These are phyloP conservation scores for Neoboletus magnificus DNA, from an alignment of 768 basidiomycete species.

Conservation along the genomic window DNA sequence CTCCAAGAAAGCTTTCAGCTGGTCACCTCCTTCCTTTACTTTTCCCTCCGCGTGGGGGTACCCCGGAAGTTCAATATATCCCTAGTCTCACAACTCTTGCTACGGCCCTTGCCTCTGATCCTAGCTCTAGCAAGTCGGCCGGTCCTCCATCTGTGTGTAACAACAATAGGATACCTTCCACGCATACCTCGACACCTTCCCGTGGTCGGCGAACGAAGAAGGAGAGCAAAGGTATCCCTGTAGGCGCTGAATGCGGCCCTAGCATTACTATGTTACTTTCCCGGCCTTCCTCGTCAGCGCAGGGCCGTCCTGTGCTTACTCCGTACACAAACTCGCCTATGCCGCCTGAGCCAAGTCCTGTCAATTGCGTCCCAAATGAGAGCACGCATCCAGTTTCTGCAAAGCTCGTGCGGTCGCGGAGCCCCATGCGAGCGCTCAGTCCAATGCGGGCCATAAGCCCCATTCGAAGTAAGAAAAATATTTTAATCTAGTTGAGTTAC, in stretches of 20 bases:
- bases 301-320: neutral
- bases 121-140: neutral
- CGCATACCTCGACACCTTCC: neutral
- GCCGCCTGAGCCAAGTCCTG: neutral
- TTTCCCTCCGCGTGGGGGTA: constrained; percentile 12
- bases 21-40: constrained; percentile 12
- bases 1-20: constrained; percentile 17
- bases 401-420: constrained; percentile 4
- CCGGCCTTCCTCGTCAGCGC: constrained; percentile 18
- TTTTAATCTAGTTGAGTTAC: neutral
- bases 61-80: neutral
- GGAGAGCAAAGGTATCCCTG: constrained; percentile 6
- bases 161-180: neutral
- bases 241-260: neutral
- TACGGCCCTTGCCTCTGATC: constrained; percentile 4
- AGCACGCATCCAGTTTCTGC: neutral
- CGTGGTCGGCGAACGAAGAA: constrained; percentile 20
- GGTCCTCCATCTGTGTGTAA: neutral
- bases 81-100: constrained; percentile 14
- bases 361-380: neutral
- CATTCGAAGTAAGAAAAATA: constrained; percentile 13
- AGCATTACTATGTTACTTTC: constrained; percentile 27
- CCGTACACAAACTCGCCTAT: constrained; percentile 4
- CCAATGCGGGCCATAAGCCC: constrained; percentile 33
- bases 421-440: constrained; percentile 27